These are phyloP conservation scores for Cystoderma amianthinum DNA, from an alignment of 768 basidiomycete genomes.

Conservation along the genomic window DNA sequence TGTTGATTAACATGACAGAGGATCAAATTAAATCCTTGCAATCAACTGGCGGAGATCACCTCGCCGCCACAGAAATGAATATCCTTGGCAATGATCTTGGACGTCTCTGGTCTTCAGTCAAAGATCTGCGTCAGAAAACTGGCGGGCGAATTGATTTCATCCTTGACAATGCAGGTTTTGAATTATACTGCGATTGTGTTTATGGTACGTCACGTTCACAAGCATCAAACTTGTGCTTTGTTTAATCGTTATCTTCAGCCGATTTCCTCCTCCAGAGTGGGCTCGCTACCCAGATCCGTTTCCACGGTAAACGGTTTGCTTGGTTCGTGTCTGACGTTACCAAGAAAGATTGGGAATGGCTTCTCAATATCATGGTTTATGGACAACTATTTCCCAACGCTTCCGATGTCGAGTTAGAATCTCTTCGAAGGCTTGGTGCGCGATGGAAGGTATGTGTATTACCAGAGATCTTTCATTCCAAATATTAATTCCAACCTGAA, in stretches of 20 bases:
- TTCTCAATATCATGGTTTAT: slow-evolving; percentile 80
- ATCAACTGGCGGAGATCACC: slow-evolving; percentile 91
- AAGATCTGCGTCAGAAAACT: slow-evolving; percentile 59
- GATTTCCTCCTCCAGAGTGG: slow-evolving; percentile 93
- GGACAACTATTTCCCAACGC: slow-evolving; percentile 89
- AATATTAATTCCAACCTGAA: slow-evolving; percentile 1
- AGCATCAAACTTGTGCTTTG: no score
- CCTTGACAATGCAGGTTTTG: slow-evolving; percentile 85
- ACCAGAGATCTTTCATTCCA: neutral
- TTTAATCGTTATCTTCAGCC: slow-evolving; percentile 38
- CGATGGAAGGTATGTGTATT: slow-evolving; percentile 74
- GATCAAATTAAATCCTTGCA: slow-evolving; percentile 96
- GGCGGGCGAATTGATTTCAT: slow-evolving; percentile 77
- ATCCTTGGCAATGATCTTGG: slow-evolving; percentile 83
- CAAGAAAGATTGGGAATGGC: slow-evolving; percentile 91
- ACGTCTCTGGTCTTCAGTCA: slow-evolving; percentile 69
- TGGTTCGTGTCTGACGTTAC: slow-evolving; percentile 96
- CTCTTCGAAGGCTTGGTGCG: slow-evolving; percentile 68
- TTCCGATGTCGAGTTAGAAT: slow-evolving; percentile 73
- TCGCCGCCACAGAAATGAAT: slow-evolving; percentile 94
- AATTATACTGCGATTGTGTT: slow-evolving; percentile 82
- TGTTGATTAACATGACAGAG: slow-evolving; percentile 96
- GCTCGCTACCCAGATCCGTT: slow-evolving; percentile 74
- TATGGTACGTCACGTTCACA: slow-evolving; percentile 54
- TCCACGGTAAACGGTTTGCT: slow-evolving; percentile 94